A percentile compares a stretch with the other conserved stretches of the same genome.
Evolutionary conservation across 352 stramenopile genomes (phyloP).

Genomic region (Phytophthora pisi): DNA sequence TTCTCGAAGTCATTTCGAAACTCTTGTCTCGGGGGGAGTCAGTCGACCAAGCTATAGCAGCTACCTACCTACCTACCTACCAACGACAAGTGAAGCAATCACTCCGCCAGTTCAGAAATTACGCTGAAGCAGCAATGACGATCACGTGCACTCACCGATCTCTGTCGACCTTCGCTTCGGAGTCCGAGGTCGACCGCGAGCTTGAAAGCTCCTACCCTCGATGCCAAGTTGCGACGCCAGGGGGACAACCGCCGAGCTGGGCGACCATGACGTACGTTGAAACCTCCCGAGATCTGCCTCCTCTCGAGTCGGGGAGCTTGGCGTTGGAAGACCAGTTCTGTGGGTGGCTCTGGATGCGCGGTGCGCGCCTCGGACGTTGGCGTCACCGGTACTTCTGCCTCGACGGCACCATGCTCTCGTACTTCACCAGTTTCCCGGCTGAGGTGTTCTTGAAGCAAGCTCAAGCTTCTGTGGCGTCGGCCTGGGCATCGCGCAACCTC

Average conservation of each 20-base stretch:
- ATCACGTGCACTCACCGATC: conserved; percentile 8
- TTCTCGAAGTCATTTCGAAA: conserved; percentile 30
- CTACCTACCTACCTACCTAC: not conserved
- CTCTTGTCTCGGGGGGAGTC: conserved; percentile 17
- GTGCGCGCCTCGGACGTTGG: conserved; percentile 62
- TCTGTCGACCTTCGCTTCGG: conserved; percentile 25
- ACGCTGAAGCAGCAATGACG: conserved; percentile 1
- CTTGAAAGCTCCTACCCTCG: conserved; percentile 25
- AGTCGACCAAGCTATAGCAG: conserved; percentile 21
- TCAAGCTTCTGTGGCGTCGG: conserved; percentile 27
- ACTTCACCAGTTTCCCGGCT: conserved; percentile 73
- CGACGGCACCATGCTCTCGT: conserved; percentile 68
- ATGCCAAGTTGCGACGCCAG: conserved; percentile 20
- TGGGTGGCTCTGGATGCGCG: conserved; percentile 85
- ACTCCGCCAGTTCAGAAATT: not conserved
- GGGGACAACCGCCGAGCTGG: conserved; percentile 29
- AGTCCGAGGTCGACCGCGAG: conserved; percentile 28
- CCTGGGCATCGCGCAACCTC: conserved; percentile 34
- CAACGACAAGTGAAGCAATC: not conserved
- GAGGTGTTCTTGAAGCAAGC: conserved; percentile 78
- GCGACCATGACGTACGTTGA: conserved; percentile 38
- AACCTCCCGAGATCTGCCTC: conserved; percentile 42
- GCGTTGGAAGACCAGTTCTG: conserved; percentile 76
- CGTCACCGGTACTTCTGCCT: conserved; percentile 79
- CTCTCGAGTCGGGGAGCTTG: conserved; percentile 48